Base-by-base conservation (phyloP, 805 yeast genomes). In the Kuraishia molischiana region DNA sequence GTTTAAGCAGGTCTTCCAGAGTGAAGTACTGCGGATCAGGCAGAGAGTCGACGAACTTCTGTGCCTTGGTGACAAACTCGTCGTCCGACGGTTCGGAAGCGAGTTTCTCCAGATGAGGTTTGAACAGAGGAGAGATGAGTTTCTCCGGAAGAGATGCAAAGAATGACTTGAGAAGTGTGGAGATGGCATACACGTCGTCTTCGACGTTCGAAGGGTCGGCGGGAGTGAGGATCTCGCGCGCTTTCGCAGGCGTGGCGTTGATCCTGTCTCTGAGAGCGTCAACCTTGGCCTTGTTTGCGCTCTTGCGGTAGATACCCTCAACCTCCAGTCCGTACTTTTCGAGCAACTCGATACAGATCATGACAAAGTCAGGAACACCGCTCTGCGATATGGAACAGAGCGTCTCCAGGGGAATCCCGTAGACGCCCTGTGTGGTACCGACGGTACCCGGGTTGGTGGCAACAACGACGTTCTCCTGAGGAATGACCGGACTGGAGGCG, bases 21-120 rank as follows among this genome's bases (percentile, higher is more conserved):
- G 97, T 89, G 67, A 95, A 89, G 56, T 92, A 92, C 41, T 90
- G 86, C 1, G 95, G 92, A 60, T 92, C 98, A 0, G 97, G 96
- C 17, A 28, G 13, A 14, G 31, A 28, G 13, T 28, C 31, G 6
- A 28, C 31, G 13, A 28, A 28, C 17, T 28, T 28, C 17, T 28
- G 31, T 5, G 31, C 13, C 14, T 14, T 28, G 31, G 31, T 14
- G 17, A 28, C 31, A 14, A 28, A 28, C 13, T 28, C 31, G 5
- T 28, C 31, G 13, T 28, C 31, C 6, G 13, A 5, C 17, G 13
- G 13, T 28, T 28, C 31, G 17, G 6, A 5, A 8, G 17, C 31
- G 17, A 28, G 17, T 9, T 28, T 28, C 31, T 28, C 31, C 13
- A 28, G 17, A 28, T 28, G 31, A 28, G 31, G 31, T 28, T 28